Percentiles rank a stretch among this genome's conserved stretches.
Conservation (phyloP, 1,284 basidiomycete species). For the Tylopilus sp. region DNA sequence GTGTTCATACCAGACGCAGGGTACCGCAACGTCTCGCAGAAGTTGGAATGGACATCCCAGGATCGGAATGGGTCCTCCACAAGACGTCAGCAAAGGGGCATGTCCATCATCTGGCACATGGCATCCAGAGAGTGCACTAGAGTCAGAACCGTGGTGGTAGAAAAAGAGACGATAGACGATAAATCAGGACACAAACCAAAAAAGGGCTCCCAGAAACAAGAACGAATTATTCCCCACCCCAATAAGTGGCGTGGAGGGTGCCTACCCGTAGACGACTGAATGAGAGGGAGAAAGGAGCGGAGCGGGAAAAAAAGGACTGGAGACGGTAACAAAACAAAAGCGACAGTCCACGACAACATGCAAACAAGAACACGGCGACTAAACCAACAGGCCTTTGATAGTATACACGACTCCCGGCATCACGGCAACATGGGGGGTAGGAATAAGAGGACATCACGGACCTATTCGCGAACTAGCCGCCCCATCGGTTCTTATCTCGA, state of each 20-base stretch:
- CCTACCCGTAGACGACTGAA: background rate
- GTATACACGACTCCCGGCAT: conserved; percentile 5
- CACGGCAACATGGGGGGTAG: background rate
- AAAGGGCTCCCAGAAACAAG: background rate
- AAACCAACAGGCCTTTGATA: background rate
- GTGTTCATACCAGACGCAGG: conserved; percentile 17
- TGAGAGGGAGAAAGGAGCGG: background rate
- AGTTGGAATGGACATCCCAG: background rate
- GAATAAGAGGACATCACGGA: background rate
- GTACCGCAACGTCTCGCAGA: conserved; percentile 35
- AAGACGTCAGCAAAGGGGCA: conserved; percentile 3
- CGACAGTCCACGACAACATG: conserved; percentile 7
- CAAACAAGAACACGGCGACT: conserved; percentile 2
- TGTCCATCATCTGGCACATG: background rate
- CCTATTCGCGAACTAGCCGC: conserved; percentile 15
- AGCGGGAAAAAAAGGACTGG: background rate
- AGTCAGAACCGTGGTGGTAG: background rate
- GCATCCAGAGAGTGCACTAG: background rate
- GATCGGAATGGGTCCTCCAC: conserved; percentile 4
- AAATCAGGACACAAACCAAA: background rate
- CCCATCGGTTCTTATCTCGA: conserved; percentile 22
- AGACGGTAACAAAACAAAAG: background rate
- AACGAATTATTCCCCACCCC: conserved; percentile 12
- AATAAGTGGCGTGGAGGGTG: background rate
- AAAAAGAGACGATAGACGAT: background rate